Base-by-base conservation (phyloP, 495 filamentous ascomycete genomes). In the Trichoderma parareesei region DNA sequence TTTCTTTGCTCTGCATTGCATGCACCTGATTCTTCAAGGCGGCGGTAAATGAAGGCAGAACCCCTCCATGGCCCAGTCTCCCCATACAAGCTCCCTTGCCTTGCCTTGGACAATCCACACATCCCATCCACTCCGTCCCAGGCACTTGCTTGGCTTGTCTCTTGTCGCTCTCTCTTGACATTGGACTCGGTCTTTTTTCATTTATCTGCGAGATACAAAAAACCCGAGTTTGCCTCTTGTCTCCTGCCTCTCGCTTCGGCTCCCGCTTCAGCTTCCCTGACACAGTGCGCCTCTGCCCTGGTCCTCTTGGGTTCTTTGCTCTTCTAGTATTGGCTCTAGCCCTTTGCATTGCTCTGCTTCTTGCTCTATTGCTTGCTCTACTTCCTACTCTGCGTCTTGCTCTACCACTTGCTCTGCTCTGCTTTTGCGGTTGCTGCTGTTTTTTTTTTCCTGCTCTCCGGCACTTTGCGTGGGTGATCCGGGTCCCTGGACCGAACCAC, bases 381-480 rank as follows among this genome's bases (percentile, higher is more conserved):
- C 27, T 0, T 27, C 27, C 2, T 27, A 27, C 27, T 27, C 27
- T 27, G 27, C 27, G 27, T 27, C 1, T 27, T 27, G 27, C 27
- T 27, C 27, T 27, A 27, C 27, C 27, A 2, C 27, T 27, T 27
- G 0, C 27, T 27, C 27, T 27, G 27, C 27, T 27, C 27, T 27
- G 27, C 27, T 27, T 27, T 27, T 27, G 27, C 27, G 0, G 27
- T 27, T 35, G 27, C 16, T 14, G 20, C 11, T n/a, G 20, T 57
- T 16, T 57, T 57, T n/a, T 57, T 14, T 27, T 27, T 37, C 27
- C 37, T 57, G 9, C 37, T 14, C 53, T 57, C 18, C 53, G 53
- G 53, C 53, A 57, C 5, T 57, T 27, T 57, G 53, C 14, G 20
- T 57, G 53, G 53, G 53, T 37, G 53, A 57, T 37, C 53, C 27